phyloP scores from a whole-genome alignment of 2,329 filamentous ascomycete species.

The Pseudogymnoascus destructans region DNA sequence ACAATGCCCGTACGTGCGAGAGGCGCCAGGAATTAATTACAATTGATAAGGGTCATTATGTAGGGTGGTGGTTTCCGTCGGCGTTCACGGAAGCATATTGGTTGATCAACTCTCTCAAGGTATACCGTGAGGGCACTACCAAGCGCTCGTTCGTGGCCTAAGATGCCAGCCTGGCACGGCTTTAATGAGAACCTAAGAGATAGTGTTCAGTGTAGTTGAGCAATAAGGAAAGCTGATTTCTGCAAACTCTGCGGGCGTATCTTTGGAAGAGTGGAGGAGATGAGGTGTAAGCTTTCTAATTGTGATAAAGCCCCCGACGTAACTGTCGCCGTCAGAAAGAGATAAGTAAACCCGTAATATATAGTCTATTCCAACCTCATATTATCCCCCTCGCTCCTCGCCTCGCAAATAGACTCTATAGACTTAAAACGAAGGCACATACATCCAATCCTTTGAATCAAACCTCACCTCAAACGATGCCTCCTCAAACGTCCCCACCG shows the following conservation, averaged over 20 bases:
- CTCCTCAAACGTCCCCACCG: conserved; percentile 57
- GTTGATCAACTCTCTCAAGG: conserved; percentile 22
- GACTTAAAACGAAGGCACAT: conserved; percentile 22
- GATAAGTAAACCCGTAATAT: not conserved
- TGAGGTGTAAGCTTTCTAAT: too few species aligned
- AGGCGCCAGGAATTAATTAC: too few species aligned
- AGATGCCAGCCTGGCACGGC: not conserved
- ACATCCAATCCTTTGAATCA: conserved; percentile 45
- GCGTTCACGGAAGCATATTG: conserved; percentile 24
- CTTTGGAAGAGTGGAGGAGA: not conserved
- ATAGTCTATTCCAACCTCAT: not conserved
- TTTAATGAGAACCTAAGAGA: not conserved
- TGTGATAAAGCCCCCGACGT: not conserved
- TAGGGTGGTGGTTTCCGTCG: too few species aligned
- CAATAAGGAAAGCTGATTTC: not conserved
- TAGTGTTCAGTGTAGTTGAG: not conserved
- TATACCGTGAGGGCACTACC: conserved; percentile 15
- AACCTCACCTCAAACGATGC: conserved; percentile 57
- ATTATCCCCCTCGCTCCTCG: not conserved
- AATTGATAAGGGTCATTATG: too few species aligned
- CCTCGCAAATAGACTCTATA: not conserved
- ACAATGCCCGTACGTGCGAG: too few species aligned
- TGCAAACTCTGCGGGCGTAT: not conserved
- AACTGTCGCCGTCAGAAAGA: not conserved
- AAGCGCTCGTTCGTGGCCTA: not conserved